Conservation (phyloP, 1,284 basidiomycete species). For the Leccinum fallax region DNA sequence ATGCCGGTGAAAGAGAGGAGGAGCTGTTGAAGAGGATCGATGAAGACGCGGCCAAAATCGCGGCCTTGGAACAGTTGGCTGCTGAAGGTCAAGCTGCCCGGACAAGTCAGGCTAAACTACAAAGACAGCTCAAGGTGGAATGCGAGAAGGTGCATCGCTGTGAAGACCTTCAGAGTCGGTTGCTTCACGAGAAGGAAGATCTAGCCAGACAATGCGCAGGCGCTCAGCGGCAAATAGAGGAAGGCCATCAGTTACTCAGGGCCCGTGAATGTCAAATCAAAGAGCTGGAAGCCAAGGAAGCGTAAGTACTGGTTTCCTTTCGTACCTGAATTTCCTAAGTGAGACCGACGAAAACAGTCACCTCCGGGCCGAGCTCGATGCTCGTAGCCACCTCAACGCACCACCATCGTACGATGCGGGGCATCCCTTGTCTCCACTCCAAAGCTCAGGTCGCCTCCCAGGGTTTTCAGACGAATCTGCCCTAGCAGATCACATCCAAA, state of each 20-base stretch:
- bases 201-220: conserved; percentile 16
- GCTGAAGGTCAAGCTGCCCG: conserved; percentile 39
- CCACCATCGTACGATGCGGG: conserved; percentile 1
- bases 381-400: background rate
- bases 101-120: conserved; percentile 42
- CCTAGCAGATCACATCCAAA: conserved; percentile 47
- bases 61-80: conserved; percentile 49
- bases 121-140: conserved; percentile 47
- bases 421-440: conserved; percentile 2
- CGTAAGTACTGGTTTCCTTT: conserved; percentile 19
- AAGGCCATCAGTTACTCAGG: conserved; percentile 13
- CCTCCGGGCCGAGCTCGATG: conserved; percentile 24
- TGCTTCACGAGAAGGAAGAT: conserved; percentile 36
- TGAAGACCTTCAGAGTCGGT: conserved; percentile 34
- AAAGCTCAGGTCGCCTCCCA: background rate
- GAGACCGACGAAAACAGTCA: conserved; percentile 17
- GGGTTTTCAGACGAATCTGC: conserved; percentile 36
- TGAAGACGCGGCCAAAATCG: conserved; percentile 64
- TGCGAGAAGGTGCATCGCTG: conserved; percentile 40
- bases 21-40: conserved; percentile 63
- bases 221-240: conserved; percentile 18
- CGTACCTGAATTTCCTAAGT: background rate
- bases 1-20: conserved; percentile 49
- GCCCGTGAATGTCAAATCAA: conserved; percentile 24
- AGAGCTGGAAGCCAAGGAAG: conserved; percentile 24